Percentiles rank a stretch among this genome's conserved stretches.
Evolutionary conservation across 805 yeast species (phyloP).

Genomic region (Starmerella gropengiesseri): DNA sequence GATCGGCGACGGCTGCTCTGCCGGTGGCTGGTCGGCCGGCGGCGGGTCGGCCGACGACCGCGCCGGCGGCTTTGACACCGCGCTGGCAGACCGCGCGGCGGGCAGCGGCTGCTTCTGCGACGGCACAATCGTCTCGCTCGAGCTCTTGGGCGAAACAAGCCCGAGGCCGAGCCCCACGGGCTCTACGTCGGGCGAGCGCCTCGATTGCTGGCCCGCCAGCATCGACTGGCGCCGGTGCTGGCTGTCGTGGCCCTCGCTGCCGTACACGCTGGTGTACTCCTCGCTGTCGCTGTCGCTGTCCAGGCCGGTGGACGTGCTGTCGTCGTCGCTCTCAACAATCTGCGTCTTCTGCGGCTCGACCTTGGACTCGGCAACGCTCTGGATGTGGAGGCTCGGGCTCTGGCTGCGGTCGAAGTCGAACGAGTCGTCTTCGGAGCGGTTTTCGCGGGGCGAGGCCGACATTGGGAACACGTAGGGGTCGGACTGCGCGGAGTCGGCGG

Average conservation of each 20-base stretch:
- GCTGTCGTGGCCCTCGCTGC: neutral
- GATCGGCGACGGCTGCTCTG: too few relatives aligned
- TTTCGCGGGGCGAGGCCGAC: conserved; percentile 4
- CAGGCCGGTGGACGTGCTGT: conserved; percentile 40
- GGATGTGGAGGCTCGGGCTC: conserved; percentile 13
- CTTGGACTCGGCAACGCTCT: conserved; percentile 37
- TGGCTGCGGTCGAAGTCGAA: neutral
- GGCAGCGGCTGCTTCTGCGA: too few relatives aligned
- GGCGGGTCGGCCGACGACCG: too few relatives aligned
- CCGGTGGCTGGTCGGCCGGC: too few relatives aligned
- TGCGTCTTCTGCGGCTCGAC: conserved; percentile 79
- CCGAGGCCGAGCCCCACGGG: too few relatives aligned
- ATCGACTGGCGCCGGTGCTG: neutral
- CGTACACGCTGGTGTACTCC: neutral
- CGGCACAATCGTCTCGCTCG: too few relatives aligned
- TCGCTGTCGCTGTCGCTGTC: conserved; percentile 12
- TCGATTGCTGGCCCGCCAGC: too few relatives aligned
- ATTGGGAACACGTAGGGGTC: conserved; percentile 2
- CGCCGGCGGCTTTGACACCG: too few relatives aligned
- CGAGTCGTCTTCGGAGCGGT: neutral
- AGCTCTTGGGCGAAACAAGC: too few relatives aligned
- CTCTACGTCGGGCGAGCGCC: too few relatives aligned
- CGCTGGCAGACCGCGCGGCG: too few relatives aligned
- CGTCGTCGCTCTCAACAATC: conserved; percentile 65
- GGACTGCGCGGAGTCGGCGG: neutral